A percentile compares a stretch with the other conserved stretches of the same genome.
Evolutionary conservation across 2,329 filamentous ascomycete species (phyloP).

Genomic region (Talaromyces sp.): DNA sequence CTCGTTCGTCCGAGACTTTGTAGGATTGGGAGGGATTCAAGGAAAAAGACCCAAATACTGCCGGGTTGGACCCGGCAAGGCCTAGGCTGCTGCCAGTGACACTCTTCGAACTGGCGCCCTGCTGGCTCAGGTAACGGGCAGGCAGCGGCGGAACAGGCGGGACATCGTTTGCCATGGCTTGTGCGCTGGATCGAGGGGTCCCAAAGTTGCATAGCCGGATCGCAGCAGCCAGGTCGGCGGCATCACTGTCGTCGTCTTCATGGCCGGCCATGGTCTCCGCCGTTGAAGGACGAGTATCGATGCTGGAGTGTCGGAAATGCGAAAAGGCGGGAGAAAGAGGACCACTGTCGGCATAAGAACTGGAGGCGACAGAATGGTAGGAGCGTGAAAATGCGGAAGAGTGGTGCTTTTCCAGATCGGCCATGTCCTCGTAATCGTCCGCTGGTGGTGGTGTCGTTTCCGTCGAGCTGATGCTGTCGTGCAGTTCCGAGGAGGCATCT

Average conservation of each 20-base stretch:
- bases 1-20: conserved; percentile 48
- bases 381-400: conserved; percentile 62
- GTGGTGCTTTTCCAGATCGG: conserved; percentile 45
- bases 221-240: conserved; percentile 81
- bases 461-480: conserved; percentile 71
- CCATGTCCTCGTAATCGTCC: conserved; percentile 41
- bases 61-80: conserved; percentile 30
- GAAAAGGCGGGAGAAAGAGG: conserved; percentile 45
- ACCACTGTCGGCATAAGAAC: conserved; percentile 51
- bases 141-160: conserved; percentile 86
- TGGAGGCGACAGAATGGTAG: conserved; percentile 65
- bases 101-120: conserved; percentile 50
- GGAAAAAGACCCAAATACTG: conserved; percentile 36
- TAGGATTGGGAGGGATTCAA: conserved; percentile 43
- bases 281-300: conserved; percentile 70
- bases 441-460: conserved; percentile 88
- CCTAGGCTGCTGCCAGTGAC: conserved; percentile 32
- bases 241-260: conserved; percentile 76
- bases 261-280: conserved; percentile 70
- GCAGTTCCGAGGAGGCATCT: conserved; percentile 70
- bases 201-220: conserved; percentile 86
- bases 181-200: conserved; percentile 64
- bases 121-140: conserved; percentile 64
- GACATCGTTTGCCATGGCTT: conserved; percentile 62
- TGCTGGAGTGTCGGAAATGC: conserved; percentile 67